A percentile compares a stretch with the other conserved stretches of the same genome.
Conservation (phyloP, 495 filamentous ascomycete species). For the Chaetomidium leptoderma region DNA sequence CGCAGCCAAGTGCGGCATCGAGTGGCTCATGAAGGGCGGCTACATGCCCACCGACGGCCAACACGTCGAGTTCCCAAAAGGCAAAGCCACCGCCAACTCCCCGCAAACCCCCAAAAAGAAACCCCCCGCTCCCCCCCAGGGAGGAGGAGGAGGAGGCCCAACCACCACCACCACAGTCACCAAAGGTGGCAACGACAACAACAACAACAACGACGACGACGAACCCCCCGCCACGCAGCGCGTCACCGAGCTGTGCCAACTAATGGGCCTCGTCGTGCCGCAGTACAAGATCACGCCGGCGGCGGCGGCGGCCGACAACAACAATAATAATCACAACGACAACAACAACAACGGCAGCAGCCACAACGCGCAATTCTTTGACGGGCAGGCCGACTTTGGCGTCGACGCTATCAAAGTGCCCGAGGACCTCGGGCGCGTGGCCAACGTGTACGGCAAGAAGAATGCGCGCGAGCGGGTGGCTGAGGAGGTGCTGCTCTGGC, state of each 20-base stretch:
- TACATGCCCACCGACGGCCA: constrained; percentile 24
- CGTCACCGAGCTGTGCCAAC: constrained; percentile 21
- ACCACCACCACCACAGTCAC: not conserved
- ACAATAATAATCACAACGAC: not conserved
- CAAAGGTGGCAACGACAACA: not conserved
- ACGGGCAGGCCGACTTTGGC: constrained; percentile 24
- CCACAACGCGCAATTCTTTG: constrained; percentile 14
- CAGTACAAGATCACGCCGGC: constrained; percentile 14
- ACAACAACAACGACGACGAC: not conserved
- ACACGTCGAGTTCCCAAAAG: constrained; percentile 8
- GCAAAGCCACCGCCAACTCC: not conserved
- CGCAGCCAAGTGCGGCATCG: constrained; percentile 41
- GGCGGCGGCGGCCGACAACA: too few species aligned
- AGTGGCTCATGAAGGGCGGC: constrained; percentile 33
- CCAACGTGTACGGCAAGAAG: constrained; percentile 25
- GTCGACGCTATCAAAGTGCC: constrained; percentile 22
- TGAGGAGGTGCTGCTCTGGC: constrained; percentile 26
- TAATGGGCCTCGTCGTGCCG: constrained; percentile 21
- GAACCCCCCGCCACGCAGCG: constrained; percentile 12
- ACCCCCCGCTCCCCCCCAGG: not conserved
- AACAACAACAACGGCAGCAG: too few species aligned
- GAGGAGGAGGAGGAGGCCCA: too few species aligned
- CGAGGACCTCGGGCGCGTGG: constrained; percentile 21
- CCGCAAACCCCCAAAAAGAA: not conserved
- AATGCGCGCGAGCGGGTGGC: constrained; percentile 31